Base-by-base conservation (phyloP, 345 rosid genomes). In the Citrus cavaleriei region DNA sequence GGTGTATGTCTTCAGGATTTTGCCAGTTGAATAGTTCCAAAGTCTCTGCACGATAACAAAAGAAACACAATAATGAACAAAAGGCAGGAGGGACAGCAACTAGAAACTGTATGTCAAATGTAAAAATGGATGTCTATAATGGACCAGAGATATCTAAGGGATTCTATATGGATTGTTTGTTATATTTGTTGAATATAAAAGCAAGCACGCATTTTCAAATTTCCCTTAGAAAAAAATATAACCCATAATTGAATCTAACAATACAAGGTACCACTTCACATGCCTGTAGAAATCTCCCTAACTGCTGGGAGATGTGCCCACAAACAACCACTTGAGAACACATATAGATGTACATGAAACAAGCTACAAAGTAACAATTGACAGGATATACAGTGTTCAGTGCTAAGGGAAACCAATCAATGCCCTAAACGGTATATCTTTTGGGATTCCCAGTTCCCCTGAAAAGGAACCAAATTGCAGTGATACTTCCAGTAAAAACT, bases 1-100 rank as follows among this genome's bases (percentile, higher is more conserved):
- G 14, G 87, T 83, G 84, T 94, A 96, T 59, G 98, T 94, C 87
- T 96, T 94, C 72, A 91, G 80, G 80, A 86, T 90, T 74, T 94
- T 96, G 72, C 92, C 94, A 12, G 93, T 85, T 12, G 93, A 78
- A 54, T 89, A 84, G 85, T 93, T 91, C 99, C 99, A 96, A 66
- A 96, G 91, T 77, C 97, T 88, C 98, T 91, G 93, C 80, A 80
- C 72, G 66, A 32, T 57, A 79, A 65, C 21, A 77, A 38, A 69
- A 42, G 68, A 19, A 68, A 61, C 28, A 77, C 2, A 54, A 42
- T 2, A 69, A 66, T 2, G 10, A 7, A 19, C 74, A 24, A 25
- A 35, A 14, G 28, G 16, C 28, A 16, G 32, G 12, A 69, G 40
- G 10, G 10, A 54, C 4, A 71, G 46, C 57, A 18, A 71, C 16